Percentiles rank a stretch among this genome's conserved stretches.
These are phyloP conservation scores for Ampelocalamus luodianensis DNA, from an alignment of 176 grass and related monocot genomes.

Conservation along the genomic window DNA sequence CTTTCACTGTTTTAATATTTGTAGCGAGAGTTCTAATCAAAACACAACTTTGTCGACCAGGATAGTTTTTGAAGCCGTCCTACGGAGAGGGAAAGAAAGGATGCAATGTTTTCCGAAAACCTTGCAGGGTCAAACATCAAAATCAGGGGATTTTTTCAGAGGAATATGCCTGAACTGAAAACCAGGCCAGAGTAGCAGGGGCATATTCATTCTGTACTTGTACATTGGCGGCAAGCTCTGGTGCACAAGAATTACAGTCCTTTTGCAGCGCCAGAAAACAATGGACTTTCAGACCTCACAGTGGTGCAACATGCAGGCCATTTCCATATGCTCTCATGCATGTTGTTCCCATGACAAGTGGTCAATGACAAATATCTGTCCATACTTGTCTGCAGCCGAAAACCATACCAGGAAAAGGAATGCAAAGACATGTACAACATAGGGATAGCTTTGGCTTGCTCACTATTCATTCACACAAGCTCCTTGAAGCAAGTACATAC, in stretches of 20 bases:
- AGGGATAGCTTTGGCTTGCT: not conserved
- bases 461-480: not conserved
- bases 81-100: not conserved
- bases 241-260: conserved; percentile 8
- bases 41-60: not conserved
- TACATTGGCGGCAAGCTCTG: conserved; percentile 13
- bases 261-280: not conserved
- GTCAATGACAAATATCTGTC: conserved; percentile 25
- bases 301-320: not conserved
- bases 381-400: not conserved
- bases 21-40: not conserved
- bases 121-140: conserved; percentile 30
- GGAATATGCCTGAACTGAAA: conserved; percentile 20
- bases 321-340: not conserved
- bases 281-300: conserved; percentile 32
- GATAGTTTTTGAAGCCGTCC: not conserved
- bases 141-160: conserved; percentile 7
- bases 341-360: conserved; percentile 34
- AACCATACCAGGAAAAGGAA: not conserved
- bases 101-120: not conserved
- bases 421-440: not conserved
- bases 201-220: conserved; percentile 46
- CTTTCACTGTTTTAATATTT: not conserved
- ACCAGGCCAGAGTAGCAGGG: not conserved
- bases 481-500: not conserved